Base-by-base conservation (phyloP, 768 basidiomycete species). In the Phaeotremella fagi region DNA sequence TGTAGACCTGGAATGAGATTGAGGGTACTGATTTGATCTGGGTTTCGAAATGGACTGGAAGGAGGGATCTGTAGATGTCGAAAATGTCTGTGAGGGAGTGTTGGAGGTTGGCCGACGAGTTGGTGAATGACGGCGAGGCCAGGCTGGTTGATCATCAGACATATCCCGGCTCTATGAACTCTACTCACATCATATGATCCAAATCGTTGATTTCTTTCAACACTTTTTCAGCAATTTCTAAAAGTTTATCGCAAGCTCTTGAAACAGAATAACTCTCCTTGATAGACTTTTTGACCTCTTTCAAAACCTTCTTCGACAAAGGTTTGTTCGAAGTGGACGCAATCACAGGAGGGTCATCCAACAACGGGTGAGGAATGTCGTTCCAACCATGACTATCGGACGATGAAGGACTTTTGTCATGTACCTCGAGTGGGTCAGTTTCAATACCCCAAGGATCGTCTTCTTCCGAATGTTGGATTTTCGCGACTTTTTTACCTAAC, bases 51-150 rank as follows among this genome's bases (percentile, higher is more conserved):
- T 79, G 78, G 31, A 86, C 79, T 12, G 88, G 88, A 68, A 87
- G 83, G 23, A 95, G 70, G 1, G 88, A 87, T 38, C 86, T 81
- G 74, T 84, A 87, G 7, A 95, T 76, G 49, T 92, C 90, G 50
- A 94, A 77, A 1, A 84, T 78, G 16, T 84, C 80, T 2, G 82
- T 77, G 16, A 85, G 80, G 1, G 85, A 79, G 58, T 84, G 81
- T 38, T 81, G 65, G 23, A 91, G 77, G 63, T 26, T 79, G 61
- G 25, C 73, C 57, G 0, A 55, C 66, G 48, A 54, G 45, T 25
- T 75, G 26, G 77, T 58, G 50, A 87, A 80, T 24, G 85, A 77
- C 12, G 48, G 54, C 22, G 61, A 66, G 27, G 38, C 23, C 12
- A 63, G 42, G 1, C 59, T 35, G 43, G 22, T 6, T 14, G 12